Evolutionary conservation across 495 filamentous ascomycete species (phyloP).

Genomic region (Glarea lozoyensis): DNA sequence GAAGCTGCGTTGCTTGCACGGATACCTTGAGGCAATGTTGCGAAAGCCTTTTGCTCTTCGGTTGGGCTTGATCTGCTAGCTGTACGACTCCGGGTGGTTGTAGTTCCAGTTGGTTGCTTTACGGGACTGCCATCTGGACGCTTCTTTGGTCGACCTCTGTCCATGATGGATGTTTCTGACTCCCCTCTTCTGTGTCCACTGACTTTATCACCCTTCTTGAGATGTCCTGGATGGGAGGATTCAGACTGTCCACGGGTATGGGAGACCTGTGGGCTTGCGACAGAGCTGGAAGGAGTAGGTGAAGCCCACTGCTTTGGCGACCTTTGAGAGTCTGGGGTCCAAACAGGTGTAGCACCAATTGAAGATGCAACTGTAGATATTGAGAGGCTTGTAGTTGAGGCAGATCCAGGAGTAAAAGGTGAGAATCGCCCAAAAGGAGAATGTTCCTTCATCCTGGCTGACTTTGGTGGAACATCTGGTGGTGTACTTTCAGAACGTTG

Average conservation of each 20-base stretch:
- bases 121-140: constrained; percentile 20
- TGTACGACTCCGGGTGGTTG: too few species aligned
- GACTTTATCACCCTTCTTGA: constrained; percentile 5
- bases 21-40: constrained; percentile 48
- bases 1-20: constrained; percentile 40
- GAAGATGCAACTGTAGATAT: constrained; percentile 33
- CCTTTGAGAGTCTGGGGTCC: constrained; percentile 30
- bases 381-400: constrained; percentile 29
- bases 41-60: constrained; percentile 40
- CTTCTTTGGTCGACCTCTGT: constrained; percentile 48
- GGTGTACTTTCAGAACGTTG: constrained; percentile 30
- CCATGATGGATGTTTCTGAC: constrained; percentile 51
- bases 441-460: constrained; percentile 15
- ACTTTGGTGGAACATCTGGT: constrained; percentile 39
- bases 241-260: constrained; percentile 28
- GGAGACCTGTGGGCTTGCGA: constrained; percentile 10
- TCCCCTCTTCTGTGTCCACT: constrained; percentile 37
- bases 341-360: constrained; percentile 36
- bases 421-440: constrained; percentile 15
- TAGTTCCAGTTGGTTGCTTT: too few species aligned
- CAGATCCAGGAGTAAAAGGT: constrained; percentile 33
- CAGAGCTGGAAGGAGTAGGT: constrained; percentile 21
- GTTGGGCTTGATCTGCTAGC: constrained; percentile 25
- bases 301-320: constrained; percentile 38
- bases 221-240: constrained; percentile 3